Conservation (phyloP, 306 rosid genomes). For the Citrullus amarus region DNA sequence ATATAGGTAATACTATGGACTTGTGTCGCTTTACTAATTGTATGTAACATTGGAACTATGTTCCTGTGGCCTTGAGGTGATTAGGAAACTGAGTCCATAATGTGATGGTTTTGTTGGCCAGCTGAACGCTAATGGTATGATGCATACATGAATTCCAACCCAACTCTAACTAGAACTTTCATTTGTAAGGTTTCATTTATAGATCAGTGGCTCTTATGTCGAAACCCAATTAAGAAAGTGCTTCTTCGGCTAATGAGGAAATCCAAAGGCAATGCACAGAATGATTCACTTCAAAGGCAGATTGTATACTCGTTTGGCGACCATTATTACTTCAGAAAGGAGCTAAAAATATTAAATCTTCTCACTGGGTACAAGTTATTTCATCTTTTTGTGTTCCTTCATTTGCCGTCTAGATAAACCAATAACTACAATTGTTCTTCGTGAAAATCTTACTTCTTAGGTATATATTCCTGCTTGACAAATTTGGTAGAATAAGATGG, state of each 20-base stretch:
- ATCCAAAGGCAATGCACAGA: constrained; percentile 27
- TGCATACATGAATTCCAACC: not conserved
- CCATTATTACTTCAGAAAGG: constrained; percentile 90
- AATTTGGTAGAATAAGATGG: constrained; percentile 91
- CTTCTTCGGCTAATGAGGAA: constrained; percentile 66
- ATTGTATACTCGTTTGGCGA: constrained; percentile 73
- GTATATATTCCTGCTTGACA: constrained; percentile 67
- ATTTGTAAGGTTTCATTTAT: constrained; percentile 54
- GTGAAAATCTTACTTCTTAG: constrained; percentile 22
- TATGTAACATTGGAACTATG: not conserved
- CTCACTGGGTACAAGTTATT: constrained; percentile 55
- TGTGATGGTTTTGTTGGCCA: constrained; percentile 4
- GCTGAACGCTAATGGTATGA: not conserved
- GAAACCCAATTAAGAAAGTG: constrained; percentile 42
- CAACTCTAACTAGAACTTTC: not conserved
- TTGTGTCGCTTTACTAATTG: too few relatives aligned
- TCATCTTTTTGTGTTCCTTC: not conserved
- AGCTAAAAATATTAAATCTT: constrained; percentile 59
- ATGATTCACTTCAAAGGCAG: constrained; percentile 33
- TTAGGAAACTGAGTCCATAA: not conserved
- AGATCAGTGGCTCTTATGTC: constrained; percentile 61
- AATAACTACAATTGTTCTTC: not conserved
- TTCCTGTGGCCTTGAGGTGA: not conserved
- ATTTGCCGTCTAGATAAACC: not conserved
- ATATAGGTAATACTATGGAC: not conserved